Base-by-base conservation (phyloP, 805 yeast genomes). In the Teunomyces pallodes region DNA sequence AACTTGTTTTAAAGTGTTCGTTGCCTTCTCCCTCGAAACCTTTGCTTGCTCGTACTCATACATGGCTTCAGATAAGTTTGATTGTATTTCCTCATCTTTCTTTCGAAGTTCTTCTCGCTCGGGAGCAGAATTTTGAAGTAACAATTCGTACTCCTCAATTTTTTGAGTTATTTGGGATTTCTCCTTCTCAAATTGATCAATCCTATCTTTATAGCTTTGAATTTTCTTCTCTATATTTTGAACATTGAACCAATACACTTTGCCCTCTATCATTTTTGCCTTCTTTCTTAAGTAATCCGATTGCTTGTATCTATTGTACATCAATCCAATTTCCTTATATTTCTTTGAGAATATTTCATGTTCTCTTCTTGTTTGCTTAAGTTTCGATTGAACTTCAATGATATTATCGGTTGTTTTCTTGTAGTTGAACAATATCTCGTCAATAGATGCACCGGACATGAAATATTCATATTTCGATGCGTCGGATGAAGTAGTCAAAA, bases 371-470 rank as follows among this genome's bases (percentile, higher is more conserved):
- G 74, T 66, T 4, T 60, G 57, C 9, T 53, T 54, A 39, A 67
- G 54, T 33, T 66, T 66, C 3, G 52, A 51, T 36, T 62, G 58
- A 4, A 73, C 59, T 31, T 60, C 65, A n/a, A 59, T 56, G 8
- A 69, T 63, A 46, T 70, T 62, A 9, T 52, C 50, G 0, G 65
- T 53, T 4, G 69, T 62, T 10, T 57, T 51, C 45, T 61, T 71
- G 48, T 82, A 75, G 58, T 84, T 82, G 12, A 72, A 75, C 32
- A 77, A 66, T n/a, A 86, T 82, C 39, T 84, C 87, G 47, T 83
- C 84, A 43, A 87, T 76, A 57, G 84, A 75, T 2, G 95, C 83
- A 31, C 96, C 97, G 45, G 80, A 79, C 87, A 86, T 84, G 61
- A 92, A 89, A 60, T 81, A 84, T 12, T 76, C 75, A 64, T 83